Base-by-base conservation (phyloP, 2,329 filamentous ascomycete genomes). In the Trichoderma sp. region DNA sequence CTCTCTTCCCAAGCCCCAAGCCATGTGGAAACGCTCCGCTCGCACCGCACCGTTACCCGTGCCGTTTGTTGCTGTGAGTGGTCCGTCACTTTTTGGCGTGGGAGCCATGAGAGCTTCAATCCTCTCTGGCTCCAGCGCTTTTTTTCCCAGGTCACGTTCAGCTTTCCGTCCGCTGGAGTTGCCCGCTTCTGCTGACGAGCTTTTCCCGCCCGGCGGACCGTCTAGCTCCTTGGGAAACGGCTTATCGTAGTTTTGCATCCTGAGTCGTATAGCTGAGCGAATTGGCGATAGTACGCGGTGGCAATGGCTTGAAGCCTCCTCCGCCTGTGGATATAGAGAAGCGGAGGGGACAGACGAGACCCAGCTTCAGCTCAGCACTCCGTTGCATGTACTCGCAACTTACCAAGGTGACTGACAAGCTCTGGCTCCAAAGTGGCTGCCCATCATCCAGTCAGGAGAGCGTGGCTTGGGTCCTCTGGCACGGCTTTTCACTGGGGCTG, bases 11-110 rank as follows among this genome's bases (percentile, higher is more conserved):
- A 17, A 58, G 28, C 26, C 47, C 30, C 30, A 26, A 61, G 6
- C 36, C 36, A 72, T 62, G 71, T 72, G 71, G 71, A 70, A 71
- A 72, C 71, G 71, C 71, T 70, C 66, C 71, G 71, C 71, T 70
- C 71, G 71, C 39, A 64, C 71, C 71, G 66, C 64, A 72, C 71
- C 71, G 71, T 72, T 59, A 70, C 71, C 71, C 71, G 71, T 64
- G 71, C 66, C 71, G 71, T 63, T 64, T 71, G 8, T 50, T 20
- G 1, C 34, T 64, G 17, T 65, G n/a, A 67, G 34, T 61, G 62
- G 53, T 23, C 53, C 53, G 61, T 71, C 53, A 62, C 30, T 30
- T 68, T 68, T 68, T 71, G 43, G 43, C 43, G 28, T 64, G 36
- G 3, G 3, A 26, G 43, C n/a, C n/a, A 36, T 15, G 36, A 53